Base-by-base conservation (phyloP, 305 asterid species). In the Fraxinus baroniana region DNA sequence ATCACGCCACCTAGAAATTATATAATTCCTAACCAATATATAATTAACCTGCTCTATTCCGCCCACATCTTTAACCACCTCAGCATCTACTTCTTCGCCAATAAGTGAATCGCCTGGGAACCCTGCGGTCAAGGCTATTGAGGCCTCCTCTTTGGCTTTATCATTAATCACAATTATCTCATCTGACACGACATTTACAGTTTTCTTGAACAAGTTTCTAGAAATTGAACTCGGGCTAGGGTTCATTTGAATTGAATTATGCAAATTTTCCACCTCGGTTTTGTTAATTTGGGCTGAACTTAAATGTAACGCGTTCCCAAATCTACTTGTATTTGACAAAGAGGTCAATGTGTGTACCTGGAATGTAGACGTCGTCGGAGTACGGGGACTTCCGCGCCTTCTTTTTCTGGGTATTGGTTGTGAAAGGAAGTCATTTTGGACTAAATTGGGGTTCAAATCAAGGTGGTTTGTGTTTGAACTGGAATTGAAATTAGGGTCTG, bases 31-130 rank as follows among this genome's bases (percentile, higher is more conserved):
- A 52, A 96, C 89, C 76, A 96, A 84, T 39, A 96, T 94, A 77
- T 94, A 96, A 68, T 96, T 96, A 81, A 94, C 98, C 92, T 94
- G 98, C 85, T 96, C 97, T 37, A 96, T 96, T 57, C 99, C 97
- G 37, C 98, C 99, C 12, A 94, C 95, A 41, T 86, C 93, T n/a
- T 94, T 90, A 75, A 96, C 98, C 78, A 96, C 98, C 62, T 94
- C 94, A 2, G 92, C 96, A 55, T 94, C 97, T 55, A 96, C 91
- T 83, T 96, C 99, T 89, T 92, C 98, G 0, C 93, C 98, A 3
- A 97, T 96, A 4, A 96, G 90, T 9, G 93, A 90, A 87, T 96
- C 99, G 12, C 97, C 98, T 1, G 98, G 99, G 82, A 96, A 96
- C 1, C 99, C 98, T 3, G 98, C 91, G 0, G 94, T 90, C 76